Base-by-base conservation (phyloP, 2,329 filamentous ascomycete genomes). In the Podosphaera xanthii region DNA sequence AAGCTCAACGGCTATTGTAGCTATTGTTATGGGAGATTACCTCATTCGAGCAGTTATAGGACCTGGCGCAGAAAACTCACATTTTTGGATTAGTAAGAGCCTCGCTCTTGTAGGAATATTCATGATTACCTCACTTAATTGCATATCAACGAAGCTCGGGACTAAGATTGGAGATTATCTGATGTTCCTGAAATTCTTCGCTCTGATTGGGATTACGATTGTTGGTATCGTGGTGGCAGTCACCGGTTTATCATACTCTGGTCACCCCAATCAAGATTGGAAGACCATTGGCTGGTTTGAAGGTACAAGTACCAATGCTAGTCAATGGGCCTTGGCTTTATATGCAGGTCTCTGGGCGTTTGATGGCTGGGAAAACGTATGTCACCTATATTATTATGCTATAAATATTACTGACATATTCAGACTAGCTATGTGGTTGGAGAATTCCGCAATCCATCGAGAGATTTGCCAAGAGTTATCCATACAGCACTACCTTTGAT, bases 21-120 rank as follows among this genome's bases (percentile, higher is more conserved):
- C 91, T 64, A 96, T 98, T 65, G 96, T 98, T 67, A 96, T 97
- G 76, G 92, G 92, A 50, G 92, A 98, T 72, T 98, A 98, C 69
- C 75, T 95, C n/a, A 87, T 96, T 58, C 79, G 89, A 54, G 90
- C 89, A 12, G 78, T 86, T 50, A 84, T 94, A 60, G 90, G 90
- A 7, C 82, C 89, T n/a, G 87, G 95, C 60, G 86, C 86, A 2
- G 83, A 86, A 66, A 81, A 82, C 33, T 78, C 89, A 59, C 92
- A 81, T 67, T 80, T 82, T 1, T 97, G 91, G 90, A 79, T 96
- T 67, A 89, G 87, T 74, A 98, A 97, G 74, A 79, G 76, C 1
- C 86, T 96, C 38, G 92, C 90, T 0, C 71, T 97, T 61, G 74
- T 80, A 6, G 90, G 87, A 2, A 73, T 98, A 42, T 70, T 86